Conservation (phyloP, 2,329 filamentous ascomycete species). For the Hymenoscyphus fructigenus region DNA sequence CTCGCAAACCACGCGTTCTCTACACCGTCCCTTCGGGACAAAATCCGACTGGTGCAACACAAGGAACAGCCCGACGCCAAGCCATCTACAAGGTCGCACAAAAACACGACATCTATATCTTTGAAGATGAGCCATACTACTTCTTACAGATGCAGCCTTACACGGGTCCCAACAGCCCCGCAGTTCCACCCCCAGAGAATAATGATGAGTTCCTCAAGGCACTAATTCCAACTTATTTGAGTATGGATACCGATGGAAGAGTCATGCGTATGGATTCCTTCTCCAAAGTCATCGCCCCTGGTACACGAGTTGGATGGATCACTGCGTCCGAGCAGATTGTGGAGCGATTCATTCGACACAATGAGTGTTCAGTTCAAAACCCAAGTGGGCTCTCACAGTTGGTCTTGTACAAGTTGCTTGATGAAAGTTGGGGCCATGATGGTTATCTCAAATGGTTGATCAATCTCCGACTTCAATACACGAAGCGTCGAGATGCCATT, state of each 20-base stretch:
- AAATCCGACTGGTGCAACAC: constrained; percentile 74
- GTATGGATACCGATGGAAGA: constrained; percentile 80
- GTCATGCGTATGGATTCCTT: constrained; percentile 92
- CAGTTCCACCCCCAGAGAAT: constrained; percentile 54
- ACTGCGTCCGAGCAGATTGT: constrained; percentile 83
- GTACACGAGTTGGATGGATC: constrained; percentile 82
- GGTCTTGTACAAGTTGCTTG: constrained; percentile 82
- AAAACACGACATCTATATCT: constrained; percentile 69
- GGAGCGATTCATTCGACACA: constrained; percentile 78
- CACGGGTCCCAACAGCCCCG: constrained; percentile 44
- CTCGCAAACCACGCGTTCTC: constrained; percentile 64
- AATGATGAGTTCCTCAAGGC: constrained; percentile 72
- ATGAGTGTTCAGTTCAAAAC: constrained; percentile 81
- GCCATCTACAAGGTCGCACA: constrained; percentile 65
- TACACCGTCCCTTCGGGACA: constrained; percentile 74
- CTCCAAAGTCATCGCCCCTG: constrained; percentile 85
- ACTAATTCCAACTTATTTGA: constrained; percentile 73
- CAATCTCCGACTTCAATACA: constrained; percentile 78
- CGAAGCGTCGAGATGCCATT: constrained; percentile 72
- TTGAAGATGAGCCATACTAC: constrained; percentile 77
- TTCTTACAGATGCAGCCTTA: constrained; percentile 67
- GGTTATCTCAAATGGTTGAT: constrained; percentile 91
- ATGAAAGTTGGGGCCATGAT: constrained; percentile 90
- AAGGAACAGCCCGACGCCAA: constrained; percentile 55
- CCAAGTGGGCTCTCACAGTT: constrained; percentile 83